Evolutionary conservation across 306 rosid genomes (phyloP), one percentile per base, ranked within the genome.

Genomic region (Begonia masoniana): DNA sequence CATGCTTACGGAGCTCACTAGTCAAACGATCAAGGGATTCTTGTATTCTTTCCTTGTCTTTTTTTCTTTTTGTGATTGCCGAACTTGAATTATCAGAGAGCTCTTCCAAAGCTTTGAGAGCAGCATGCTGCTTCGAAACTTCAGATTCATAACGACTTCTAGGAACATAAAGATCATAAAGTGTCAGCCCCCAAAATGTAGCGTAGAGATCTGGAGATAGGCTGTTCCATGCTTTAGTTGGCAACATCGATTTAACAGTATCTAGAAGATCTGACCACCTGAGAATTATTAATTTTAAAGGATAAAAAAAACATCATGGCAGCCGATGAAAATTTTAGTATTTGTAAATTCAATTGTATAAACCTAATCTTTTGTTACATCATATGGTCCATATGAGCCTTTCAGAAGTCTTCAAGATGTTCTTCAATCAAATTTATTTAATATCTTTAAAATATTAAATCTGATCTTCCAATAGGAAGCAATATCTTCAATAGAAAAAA

Each of bases 171-270:
- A 91, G 82, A 70, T 91, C 99, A 61, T 91, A 91, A 41, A 91
- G 89, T 1, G 96, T 91, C 65, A 91, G 99, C 62, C 99, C 99
- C 99, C 99, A 91, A 68, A 91, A 91, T 21, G 99, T 83, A 9
- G 92, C 78, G 70, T 83, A 91, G 19, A 91, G 96, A 75, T 86
- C 99, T 62, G 99, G 96, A 64, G 99, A 91, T 53, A 91, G 78
- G 70, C 99, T 91, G 59, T 91, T 86, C 99, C 99, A 91, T 55
- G 99, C 88, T 77, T 79, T 91, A 47, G 88, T 58, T 69, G 99
- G 99, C 62, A 91, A 64, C 99, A 91, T 85, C 36, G 82, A 78
- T 74, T 78, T 83, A 4, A 84, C 94, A 24, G 82, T 79, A 62
- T 52, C 81, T 50, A 83, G 94, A 70, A 91, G 94, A 86, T 70